Evolutionary conservation across 768 basidiomycete genomes (phyloP).

Genomic region (Phlegmacium glaucopus): DNA sequence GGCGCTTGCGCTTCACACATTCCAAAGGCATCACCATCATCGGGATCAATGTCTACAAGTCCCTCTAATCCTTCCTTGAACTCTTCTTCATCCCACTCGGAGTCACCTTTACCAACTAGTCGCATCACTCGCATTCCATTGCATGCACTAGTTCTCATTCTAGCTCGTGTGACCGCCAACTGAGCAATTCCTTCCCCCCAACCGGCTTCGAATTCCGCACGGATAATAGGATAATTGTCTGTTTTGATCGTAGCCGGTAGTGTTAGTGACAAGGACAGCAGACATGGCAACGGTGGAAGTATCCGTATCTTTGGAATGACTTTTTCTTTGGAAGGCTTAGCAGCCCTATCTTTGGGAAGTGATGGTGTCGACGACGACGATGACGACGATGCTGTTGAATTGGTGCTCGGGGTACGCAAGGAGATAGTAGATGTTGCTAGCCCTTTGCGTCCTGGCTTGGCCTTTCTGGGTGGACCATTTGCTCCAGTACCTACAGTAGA

Average conservation of each 20-base stretch:
- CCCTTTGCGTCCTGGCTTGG: slow-evolving; percentile 51
- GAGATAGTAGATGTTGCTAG: slow-evolving; percentile 67
- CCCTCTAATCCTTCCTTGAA: slow-evolving; percentile 33
- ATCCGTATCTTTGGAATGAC: slow-evolving; percentile 46
- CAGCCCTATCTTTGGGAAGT: background rate
- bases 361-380: slow-evolving; percentile 4
- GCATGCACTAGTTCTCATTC: slow-evolving; percentile 43
- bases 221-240: slow-evolving; percentile 38
- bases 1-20: slow-evolving; percentile 24
- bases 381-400: slow-evolving; percentile 5
- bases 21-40: slow-evolving; percentile 28
- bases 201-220: slow-evolving; percentile 53
- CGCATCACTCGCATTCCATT: slow-evolving; percentile 45
- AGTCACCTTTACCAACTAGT: slow-evolving; percentile 19
- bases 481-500: slow-evolving; percentile 5
- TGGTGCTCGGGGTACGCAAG: slow-evolving; percentile 34
- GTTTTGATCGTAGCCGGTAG: slow-evolving; percentile 24
- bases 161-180: slow-evolving; percentile 43
- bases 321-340: background rate
- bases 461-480: slow-evolving; percentile 10
- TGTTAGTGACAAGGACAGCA: slow-evolving; percentile 49
- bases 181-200: slow-evolving; percentile 60
- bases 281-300: slow-evolving; percentile 48
- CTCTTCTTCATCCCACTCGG: slow-evolving; percentile 17
- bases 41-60: slow-evolving; percentile 29